Conservation (phyloP, 352 stramenopile species). For the Globisporangium heterothallicum region DNA sequence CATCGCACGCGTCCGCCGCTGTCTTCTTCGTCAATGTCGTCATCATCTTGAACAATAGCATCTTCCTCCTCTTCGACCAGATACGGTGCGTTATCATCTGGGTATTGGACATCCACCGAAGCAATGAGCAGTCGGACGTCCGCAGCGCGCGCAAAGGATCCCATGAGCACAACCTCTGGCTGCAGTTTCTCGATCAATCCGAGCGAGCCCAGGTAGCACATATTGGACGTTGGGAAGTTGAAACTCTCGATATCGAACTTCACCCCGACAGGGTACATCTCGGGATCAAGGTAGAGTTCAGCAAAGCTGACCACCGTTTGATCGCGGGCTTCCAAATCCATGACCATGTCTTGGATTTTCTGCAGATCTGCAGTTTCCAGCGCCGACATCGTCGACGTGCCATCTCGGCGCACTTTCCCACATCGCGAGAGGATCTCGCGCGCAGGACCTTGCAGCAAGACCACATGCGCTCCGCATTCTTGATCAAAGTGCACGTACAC, state of each 20-base stretch:
- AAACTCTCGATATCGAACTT: conserved; percentile 49
- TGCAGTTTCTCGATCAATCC: conserved; percentile 48
- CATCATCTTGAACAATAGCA: conserved; percentile 7
- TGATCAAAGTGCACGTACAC: conserved; percentile 58
- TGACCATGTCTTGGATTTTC: conserved; percentile 40
- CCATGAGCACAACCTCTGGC: conserved; percentile 43
- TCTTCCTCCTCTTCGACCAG: conserved; percentile 11
- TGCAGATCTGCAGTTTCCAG: conserved; percentile 38
- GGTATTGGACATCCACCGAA: conserved; percentile 14
- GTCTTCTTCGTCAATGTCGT: conserved; percentile 17
- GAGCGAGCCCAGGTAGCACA: conserved; percentile 50
- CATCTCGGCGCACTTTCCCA: conserved; percentile 29
- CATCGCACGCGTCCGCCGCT: conserved; percentile 17
- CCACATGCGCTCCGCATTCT: conserved; percentile 38
- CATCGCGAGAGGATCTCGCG: conserved; percentile 49
- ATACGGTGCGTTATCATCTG: conserved; percentile 8
- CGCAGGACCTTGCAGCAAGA: conserved; percentile 37
- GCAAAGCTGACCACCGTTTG: conserved; percentile 51
- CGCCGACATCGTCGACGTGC: conserved; percentile 3
- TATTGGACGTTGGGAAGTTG: conserved; percentile 51
- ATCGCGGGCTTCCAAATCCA: conserved; percentile 35
- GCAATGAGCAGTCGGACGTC: conserved; percentile 37
- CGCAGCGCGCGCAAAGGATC: conserved; percentile 29
- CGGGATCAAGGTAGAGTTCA: conserved; percentile 39
- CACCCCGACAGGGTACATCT: conserved; percentile 33